Conservation (phyloP, 805 yeast species). For the Candida anglica region DNA sequence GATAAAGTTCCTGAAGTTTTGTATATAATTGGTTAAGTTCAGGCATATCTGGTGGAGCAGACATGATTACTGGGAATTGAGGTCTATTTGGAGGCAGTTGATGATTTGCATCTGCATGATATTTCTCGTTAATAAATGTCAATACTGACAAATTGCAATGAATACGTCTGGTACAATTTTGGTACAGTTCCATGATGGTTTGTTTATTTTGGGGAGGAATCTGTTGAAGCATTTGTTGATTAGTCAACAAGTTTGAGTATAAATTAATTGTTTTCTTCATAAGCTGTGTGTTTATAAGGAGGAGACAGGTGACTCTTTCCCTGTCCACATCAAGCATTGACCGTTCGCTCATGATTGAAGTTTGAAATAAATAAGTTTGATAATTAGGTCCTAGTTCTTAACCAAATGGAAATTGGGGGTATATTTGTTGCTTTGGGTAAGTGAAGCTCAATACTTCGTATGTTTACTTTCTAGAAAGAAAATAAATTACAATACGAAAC, state of each 20-base stretch:
- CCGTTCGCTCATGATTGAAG: background rate
- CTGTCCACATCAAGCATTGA: conserved; percentile 19
- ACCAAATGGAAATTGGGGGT: too few species aligned
- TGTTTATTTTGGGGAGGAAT: conserved; percentile 26
- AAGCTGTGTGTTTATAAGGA: conserved; percentile 39
- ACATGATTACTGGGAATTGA: conserved; percentile 46
- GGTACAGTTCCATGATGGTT: conserved; percentile 30
- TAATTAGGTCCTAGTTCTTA: too few species aligned
- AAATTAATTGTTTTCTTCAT: conserved; percentile 37
- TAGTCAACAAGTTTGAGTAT: conserved; percentile 30
- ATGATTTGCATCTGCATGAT: conserved; percentile 25
- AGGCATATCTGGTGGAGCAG: conserved; percentile 54
- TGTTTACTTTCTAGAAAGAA: too few species aligned
- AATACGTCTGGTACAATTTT: conserved; percentile 36
- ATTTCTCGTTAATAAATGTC: conserved; percentile 34
- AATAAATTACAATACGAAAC: too few species aligned
- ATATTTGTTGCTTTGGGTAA: too few species aligned
- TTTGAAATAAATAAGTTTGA: too few species aligned
- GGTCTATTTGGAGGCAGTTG: conserved; percentile 23
- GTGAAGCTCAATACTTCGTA: too few species aligned
- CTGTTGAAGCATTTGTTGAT: conserved; percentile 29
- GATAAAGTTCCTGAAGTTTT: conserved; percentile 47
- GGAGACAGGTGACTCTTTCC: conserved; percentile 38
- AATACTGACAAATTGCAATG: conserved; percentile 41
- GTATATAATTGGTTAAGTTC: conserved; percentile 46